Conservation (phyloP, 352 stramenopile species). For the Globisporangium iwayamae region DNA sequence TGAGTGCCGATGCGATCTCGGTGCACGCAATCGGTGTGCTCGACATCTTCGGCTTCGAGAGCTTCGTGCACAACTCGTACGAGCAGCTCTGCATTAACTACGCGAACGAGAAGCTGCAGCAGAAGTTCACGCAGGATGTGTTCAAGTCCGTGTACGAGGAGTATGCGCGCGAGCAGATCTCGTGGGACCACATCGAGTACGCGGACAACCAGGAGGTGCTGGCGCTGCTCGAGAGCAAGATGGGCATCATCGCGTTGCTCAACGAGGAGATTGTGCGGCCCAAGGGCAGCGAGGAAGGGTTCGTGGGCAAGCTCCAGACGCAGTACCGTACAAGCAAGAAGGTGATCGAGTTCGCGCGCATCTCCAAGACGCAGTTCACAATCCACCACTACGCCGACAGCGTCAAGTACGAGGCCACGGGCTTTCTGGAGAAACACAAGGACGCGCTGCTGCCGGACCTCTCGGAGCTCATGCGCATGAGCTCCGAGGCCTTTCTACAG, state of each 20-base stretch:
- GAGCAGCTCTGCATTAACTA: conserved; percentile 90
- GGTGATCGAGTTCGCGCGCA: conserved; percentile 66
- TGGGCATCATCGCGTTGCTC: conserved; percentile 76
- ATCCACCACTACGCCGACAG: conserved; percentile 92
- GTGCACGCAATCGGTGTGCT: conserved; percentile 73
- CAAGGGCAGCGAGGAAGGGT: conserved; percentile 62
- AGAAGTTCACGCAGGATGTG: conserved; percentile 88
- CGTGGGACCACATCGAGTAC: conserved; percentile 80
- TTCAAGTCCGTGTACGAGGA: conserved; percentile 83
- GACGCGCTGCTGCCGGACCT: conserved; percentile 92
- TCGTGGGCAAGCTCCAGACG: conserved; percentile 56
- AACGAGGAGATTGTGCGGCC: conserved; percentile 86
- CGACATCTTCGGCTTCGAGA: conserved; percentile 91
- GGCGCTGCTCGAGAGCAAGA: conserved; percentile 66
- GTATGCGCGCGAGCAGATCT: conserved; percentile 63
- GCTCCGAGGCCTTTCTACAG: conserved; percentile 42
- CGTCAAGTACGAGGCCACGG: conserved; percentile 88
- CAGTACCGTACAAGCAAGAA: conserved; percentile 49
- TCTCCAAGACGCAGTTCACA: conserved; percentile 83
- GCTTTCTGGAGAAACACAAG: conserved; percentile 95
- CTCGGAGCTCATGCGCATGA: conserved; percentile 64
- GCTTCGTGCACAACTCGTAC: conserved; percentile 87
- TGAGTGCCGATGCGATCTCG: conserved; percentile 29
- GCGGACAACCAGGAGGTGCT: conserved; percentile 78
- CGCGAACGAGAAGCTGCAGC: conserved; percentile 86